Percentiles rank a stretch among this genome's conserved stretches.
Evolutionary conservation across 352 stramenopile genomes (phyloP).

Genomic region (Discostella stelligera): DNA sequence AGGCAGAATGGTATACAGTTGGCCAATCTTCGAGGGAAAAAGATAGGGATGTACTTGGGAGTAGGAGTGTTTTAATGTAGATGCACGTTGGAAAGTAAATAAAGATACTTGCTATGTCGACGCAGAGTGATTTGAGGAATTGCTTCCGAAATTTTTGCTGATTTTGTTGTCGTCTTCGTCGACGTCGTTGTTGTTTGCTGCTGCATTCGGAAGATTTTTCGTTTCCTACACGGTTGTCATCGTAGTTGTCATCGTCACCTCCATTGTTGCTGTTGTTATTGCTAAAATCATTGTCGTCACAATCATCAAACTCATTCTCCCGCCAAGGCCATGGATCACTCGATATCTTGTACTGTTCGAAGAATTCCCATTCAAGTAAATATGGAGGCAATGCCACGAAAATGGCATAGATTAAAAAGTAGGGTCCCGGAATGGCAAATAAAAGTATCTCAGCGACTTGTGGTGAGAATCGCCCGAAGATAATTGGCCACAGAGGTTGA

Average conservation of each 20-base stretch:
- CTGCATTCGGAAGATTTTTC: not conserved
- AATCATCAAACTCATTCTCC: too few species aligned
- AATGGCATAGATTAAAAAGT: constrained; percentile 22
- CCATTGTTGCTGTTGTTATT: too few species aligned
- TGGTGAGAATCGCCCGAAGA: constrained; percentile 17
- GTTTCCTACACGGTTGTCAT: not conserved
- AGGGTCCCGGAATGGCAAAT: constrained; percentile 15
- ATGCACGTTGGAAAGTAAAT: constrained; percentile 20
- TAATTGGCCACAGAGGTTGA: constrained; percentile 21
- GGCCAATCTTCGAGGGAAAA: constrained; percentile 45
- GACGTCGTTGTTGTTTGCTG: not conserved
- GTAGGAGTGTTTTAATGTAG: constrained; percentile 22
- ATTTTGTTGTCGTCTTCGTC: not conserved
- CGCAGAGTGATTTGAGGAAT: constrained; percentile 18
- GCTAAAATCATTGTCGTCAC: too few species aligned
- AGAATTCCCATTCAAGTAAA: constrained; percentile 28
- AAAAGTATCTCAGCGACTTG: constrained; percentile 19
- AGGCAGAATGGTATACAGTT: constrained; percentile 13
- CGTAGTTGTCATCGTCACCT: not conserved
- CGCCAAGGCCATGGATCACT: constrained; percentile 41
- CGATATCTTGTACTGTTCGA: constrained; percentile 49
- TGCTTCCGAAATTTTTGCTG: constrained; percentile 30
- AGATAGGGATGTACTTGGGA: constrained; percentile 16
- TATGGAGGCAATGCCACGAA: constrained; percentile 31
- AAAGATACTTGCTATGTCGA: constrained; percentile 16